A percentile compares a stretch with the other conserved stretches of the same genome.
Evolutionary conservation across 2,329 filamentous ascomycete species (phyloP).

Genomic region (Apiospora malaysiana): DNA sequence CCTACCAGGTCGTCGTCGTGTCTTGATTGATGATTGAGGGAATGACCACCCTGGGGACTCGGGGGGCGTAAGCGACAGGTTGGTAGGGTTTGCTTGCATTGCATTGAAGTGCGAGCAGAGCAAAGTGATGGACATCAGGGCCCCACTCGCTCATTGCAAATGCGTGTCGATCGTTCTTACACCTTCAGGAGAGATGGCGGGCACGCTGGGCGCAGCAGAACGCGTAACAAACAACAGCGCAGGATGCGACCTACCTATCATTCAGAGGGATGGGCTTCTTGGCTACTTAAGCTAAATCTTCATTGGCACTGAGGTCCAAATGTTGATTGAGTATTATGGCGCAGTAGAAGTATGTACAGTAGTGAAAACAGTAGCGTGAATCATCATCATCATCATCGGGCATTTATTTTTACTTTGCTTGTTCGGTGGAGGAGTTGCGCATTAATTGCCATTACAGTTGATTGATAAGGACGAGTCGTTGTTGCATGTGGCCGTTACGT

Average conservation of each 20-base stretch:
- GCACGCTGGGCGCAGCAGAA: slow-evolving; percentile 1
- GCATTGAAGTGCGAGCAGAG: not conserved
- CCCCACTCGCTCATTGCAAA: not conserved
- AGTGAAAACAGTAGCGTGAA: not conserved
- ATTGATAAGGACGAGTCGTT: not conserved
- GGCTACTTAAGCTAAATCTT: too few relatives aligned
- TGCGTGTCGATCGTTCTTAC: not conserved
- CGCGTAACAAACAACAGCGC: not conserved
- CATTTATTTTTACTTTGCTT: not conserved
- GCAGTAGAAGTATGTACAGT: too few relatives aligned
- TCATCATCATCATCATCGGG: not conserved
- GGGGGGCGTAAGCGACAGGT: too few relatives aligned
- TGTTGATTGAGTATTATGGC: not conserved
- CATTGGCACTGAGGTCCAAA: not conserved
- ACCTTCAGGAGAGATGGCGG: not conserved
- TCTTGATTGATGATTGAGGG: too few relatives aligned
- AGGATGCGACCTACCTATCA: not conserved
- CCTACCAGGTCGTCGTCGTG: too few relatives aligned
- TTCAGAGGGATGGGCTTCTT: too few relatives aligned
- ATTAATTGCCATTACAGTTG: not conserved
- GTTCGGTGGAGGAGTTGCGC: not conserved
- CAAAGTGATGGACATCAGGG: not conserved
- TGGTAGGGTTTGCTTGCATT: not conserved
- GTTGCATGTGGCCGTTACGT: not conserved
- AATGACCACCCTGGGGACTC: too few relatives aligned